phyloP scores from a whole-genome alignment of 768 basidiomycete species.

The Collybia nuda region DNA sequence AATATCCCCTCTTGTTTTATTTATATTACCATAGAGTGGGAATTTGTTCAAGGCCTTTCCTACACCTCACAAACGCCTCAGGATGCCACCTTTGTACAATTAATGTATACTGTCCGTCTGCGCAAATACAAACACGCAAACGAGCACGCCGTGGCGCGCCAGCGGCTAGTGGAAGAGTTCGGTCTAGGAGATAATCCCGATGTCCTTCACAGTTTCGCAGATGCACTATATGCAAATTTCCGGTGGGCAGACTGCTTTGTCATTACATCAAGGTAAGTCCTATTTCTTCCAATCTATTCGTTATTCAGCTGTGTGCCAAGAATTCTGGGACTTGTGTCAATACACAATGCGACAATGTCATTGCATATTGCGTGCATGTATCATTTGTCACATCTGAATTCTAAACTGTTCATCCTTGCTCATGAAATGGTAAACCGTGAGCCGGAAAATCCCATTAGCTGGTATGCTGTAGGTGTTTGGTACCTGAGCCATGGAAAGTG shows the following conservation, averaged over 20 bases:
- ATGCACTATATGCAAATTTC: constrained; percentile 84
- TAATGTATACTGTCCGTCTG: constrained; percentile 90
- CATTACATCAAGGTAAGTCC: constrained; percentile 72
- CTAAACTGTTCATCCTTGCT: constrained; percentile 92
- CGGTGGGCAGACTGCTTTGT: constrained; percentile 94
- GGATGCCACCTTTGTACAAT: constrained; percentile 87
- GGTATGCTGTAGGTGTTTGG: constrained; percentile 99
- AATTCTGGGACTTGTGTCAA: constrained; percentile 80
- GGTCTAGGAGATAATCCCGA: constrained; percentile 90
- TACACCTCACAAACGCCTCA: constrained; percentile 83
- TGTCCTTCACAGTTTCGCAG: constrained; percentile 87
- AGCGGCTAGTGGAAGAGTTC: constrained; percentile 80
- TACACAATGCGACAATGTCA: constrained; percentile 89
- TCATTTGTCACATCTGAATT: constrained; percentile 88
- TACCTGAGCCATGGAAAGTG: constrained; percentile 87
- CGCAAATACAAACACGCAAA: constrained; percentile 85
- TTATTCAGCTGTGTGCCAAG: constrained; percentile 35
- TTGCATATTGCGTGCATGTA: constrained; percentile 98
- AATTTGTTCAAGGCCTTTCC: constrained; percentile 83
- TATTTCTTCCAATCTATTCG: background rate
- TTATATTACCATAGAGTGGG: constrained; percentile 74
- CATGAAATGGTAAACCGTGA: constrained; percentile 95
- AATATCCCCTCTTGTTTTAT: background rate
- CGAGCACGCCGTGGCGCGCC: constrained; percentile 80
- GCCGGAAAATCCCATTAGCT: constrained; percentile 89